Conservation (phyloP, 257 asterid genomes). For the Penstemon eatonii region DNA sequence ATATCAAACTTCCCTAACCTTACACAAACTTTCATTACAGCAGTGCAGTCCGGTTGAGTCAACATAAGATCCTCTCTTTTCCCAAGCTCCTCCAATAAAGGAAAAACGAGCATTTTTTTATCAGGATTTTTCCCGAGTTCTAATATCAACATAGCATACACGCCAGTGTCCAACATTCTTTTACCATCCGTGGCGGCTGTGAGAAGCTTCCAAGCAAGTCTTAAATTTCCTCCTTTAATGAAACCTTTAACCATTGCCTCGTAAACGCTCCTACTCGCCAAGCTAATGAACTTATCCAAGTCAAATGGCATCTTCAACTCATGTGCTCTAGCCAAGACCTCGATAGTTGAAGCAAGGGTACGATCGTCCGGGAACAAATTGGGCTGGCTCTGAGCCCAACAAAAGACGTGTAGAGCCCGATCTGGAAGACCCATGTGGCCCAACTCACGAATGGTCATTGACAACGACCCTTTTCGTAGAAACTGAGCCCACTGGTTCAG, state of each 20-base stretch:
- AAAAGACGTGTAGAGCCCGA: too few species aligned
- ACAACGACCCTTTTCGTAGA: constrained; percentile 78
- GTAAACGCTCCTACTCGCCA: constrained; percentile 60
- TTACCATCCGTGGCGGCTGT: constrained; percentile 50
- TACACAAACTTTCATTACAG: constrained; percentile 67
- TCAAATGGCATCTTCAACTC: constrained; percentile 67
- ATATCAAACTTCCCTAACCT: constrained; percentile 58
- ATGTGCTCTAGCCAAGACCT: constrained; percentile 57
- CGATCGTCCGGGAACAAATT: too few species aligned
- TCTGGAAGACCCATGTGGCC: too few species aligned
- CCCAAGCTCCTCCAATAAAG: constrained; percentile 76
- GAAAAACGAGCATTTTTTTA: constrained; percentile 38
- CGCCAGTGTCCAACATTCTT: constrained; percentile 48
- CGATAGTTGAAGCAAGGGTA: too few species aligned
- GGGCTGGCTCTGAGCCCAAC: too few species aligned
- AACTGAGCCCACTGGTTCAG: constrained; percentile 60
- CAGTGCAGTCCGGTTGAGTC: constrained; percentile 68
- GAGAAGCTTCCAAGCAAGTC: constrained; percentile 64
- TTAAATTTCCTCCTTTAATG: constrained; percentile 65
- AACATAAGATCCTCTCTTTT: constrained; percentile 63
- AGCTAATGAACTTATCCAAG: constrained; percentile 47
- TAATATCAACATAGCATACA: constrained; percentile 66
- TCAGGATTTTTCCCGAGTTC: constrained; percentile 73
- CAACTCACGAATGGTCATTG: constrained; percentile 41
- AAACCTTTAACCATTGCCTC: constrained; percentile 76